A percentile compares a stretch with the other conserved stretches of the same genome.
These are phyloP conservation scores for Pythium plurisporium DNA, from an alignment of 352 stramenopile species.

Conservation along the genomic window DNA sequence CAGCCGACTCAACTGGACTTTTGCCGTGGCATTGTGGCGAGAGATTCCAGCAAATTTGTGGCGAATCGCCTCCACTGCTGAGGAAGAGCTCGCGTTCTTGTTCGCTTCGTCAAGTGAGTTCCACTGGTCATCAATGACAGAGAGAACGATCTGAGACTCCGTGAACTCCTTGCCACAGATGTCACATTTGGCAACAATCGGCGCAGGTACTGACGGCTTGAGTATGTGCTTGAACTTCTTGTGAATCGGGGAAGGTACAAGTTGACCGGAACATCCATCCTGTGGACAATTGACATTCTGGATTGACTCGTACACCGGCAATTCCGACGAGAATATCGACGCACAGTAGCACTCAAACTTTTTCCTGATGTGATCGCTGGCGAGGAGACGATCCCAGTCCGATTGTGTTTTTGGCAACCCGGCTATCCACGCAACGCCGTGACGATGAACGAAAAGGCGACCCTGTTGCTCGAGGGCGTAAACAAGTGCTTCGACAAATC, in stretches of 20 bases:
- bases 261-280: not conserved
- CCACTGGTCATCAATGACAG: slow-evolving; percentile 4
- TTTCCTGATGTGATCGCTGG: not conserved
- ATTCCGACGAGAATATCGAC: slow-evolving; percentile 20
- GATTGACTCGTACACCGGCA: slow-evolving; percentile 13
- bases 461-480: slow-evolving; percentile 26
- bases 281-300: not conserved
- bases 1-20: slow-evolving; percentile 20
- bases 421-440: slow-evolving; percentile 23
- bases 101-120: slow-evolving; percentile 6
- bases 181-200: slow-evolving; percentile 3
- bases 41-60: slow-evolving; percentile 17
- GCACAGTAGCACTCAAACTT: slow-evolving; percentile 22
- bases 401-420: slow-evolving; percentile 20
- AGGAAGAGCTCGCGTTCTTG: not conserved
- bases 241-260: slow-evolving; percentile 2
- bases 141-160: not conserved
- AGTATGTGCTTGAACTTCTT: slow-evolving; percentile 21
- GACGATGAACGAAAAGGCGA: slow-evolving; percentile 20
- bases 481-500: slow-evolving; percentile 14
- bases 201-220: not conserved
- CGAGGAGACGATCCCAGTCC: slow-evolving; percentile 22
- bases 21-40: not conserved
- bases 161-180: not conserved
- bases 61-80: slow-evolving; percentile 1